These are phyloP conservation scores for Trametes hirsuta DNA, from an alignment of 1,284 basidiomycete species.

Conservation along the genomic window DNA sequence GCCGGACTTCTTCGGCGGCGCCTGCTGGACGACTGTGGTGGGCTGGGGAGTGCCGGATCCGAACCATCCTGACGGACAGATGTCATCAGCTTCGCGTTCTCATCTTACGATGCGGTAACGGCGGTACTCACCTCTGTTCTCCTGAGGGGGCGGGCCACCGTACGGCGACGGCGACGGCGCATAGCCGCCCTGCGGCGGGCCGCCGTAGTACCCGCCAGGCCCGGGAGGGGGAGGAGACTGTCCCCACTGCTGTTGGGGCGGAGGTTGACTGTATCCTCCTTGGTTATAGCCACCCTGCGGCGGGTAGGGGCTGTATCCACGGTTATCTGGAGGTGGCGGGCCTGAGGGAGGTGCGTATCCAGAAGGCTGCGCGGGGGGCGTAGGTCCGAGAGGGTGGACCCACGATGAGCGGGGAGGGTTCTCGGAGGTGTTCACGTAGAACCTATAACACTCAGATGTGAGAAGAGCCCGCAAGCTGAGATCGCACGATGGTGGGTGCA, in stretches of 20 bases:
- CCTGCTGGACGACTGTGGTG: constrained; percentile 36
- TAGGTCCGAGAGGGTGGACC: constrained; percentile 62
- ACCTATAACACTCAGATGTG: constrained; percentile 51
- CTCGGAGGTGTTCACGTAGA: constrained; percentile 67
- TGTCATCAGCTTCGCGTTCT: constrained; percentile 1
- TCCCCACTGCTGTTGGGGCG: constrained; percentile 29
- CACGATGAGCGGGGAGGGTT: constrained; percentile 66
- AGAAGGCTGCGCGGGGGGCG: constrained; percentile 42
- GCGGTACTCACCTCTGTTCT: constrained; percentile 26
- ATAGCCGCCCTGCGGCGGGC: constrained; percentile 32
- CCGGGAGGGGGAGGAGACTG: constrained; percentile 14
- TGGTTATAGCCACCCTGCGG: constrained; percentile 21
- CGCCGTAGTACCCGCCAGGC: constrained; percentile 21
- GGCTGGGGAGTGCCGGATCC: constrained; percentile 36
- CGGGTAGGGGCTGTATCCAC: constrained; percentile 31
- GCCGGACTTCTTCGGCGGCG: constrained; percentile 44
- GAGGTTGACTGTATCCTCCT: constrained; percentile 25
- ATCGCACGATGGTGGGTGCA: constrained; percentile 17
- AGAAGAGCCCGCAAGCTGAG: not conserved
- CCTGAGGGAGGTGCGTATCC: constrained; percentile 49
- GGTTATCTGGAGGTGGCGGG: constrained; percentile 42
- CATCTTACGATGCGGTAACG: not conserved
- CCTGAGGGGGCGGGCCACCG: constrained; percentile 31
- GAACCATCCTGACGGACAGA: constrained; percentile 35
- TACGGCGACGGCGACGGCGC: constrained; percentile 18